Conservation (phyloP, 225 moss, liverwort and hornwort genomes). For the Anthoceros angustus region DNA sequence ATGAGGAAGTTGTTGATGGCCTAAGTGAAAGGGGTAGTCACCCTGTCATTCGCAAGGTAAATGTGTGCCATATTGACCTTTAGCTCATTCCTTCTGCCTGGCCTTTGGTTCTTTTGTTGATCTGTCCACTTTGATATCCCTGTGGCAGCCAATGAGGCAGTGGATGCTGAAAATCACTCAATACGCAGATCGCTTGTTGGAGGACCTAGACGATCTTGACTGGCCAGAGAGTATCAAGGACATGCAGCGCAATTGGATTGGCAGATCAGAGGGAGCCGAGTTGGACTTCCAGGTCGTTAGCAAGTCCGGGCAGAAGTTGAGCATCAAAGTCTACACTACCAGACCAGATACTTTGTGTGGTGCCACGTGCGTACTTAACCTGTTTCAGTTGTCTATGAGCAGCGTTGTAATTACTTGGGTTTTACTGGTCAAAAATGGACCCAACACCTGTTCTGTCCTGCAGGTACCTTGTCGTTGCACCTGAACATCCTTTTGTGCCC, state of each 20-base stretch:
- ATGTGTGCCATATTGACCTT: background rate
- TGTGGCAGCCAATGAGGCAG: constrained; percentile 83
- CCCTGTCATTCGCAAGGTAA: constrained; percentile 84
- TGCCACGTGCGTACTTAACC: constrained; percentile 46
- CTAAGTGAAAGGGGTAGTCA: constrained; percentile 92
- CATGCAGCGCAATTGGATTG: constrained; percentile 98
- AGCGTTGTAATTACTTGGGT: background rate
- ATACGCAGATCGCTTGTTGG: constrained; percentile 81
- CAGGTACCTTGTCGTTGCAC: constrained; percentile 89
- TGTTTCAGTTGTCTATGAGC: constrained; percentile 2
- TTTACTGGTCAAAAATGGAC: background rate
- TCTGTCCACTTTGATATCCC: background rate
- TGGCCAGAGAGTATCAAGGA: constrained; percentile 98
- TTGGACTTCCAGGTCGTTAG: constrained; percentile 42
- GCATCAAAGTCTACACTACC: constrained; percentile 77
- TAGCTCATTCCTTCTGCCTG: background rate
- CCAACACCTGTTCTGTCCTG: constrained; percentile 3
- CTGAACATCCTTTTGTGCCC: constrained; percentile 60
- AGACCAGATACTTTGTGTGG: constrained; percentile 93
- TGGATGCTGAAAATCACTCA: constrained; percentile 92
- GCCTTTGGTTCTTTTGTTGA: background rate
- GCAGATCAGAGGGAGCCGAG: constrained; percentile 89
- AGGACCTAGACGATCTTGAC: constrained; percentile 71
- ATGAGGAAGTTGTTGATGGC: constrained; percentile 91
- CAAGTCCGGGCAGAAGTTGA: constrained; percentile 21